These are phyloP conservation scores for Capronia americana DNA, from an alignment of 2,329 filamentous ascomycete species.

Conservation along the genomic window DNA sequence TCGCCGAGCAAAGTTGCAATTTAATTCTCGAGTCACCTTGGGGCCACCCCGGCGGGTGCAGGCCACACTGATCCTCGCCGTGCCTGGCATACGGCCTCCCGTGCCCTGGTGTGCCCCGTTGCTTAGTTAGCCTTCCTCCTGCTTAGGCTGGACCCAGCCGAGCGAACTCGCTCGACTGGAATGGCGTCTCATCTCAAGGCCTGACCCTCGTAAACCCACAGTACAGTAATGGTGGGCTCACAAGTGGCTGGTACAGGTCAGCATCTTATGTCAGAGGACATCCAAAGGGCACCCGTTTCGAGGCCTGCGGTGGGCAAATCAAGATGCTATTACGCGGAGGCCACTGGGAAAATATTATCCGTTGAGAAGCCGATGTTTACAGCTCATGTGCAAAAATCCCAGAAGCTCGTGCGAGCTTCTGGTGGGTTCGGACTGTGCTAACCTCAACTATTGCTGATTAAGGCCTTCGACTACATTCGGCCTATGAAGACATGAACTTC, in stretches of 20 bases:
- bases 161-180: background rate
- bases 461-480: background rate
- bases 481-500: background rate
- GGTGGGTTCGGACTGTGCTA: background rate
- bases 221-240: constrained; percentile 15
- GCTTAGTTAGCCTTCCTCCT: constrained; percentile 4
- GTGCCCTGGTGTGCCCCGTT: constrained; percentile 1
- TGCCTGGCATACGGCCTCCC: constrained; percentile 20
- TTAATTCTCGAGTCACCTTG: constrained; percentile 7
- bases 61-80: background rate
- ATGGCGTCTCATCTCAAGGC: background rate
- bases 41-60: constrained; percentile 1
- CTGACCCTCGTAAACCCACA: constrained; percentile 14
- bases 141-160: background rate
- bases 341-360: background rate
- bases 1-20: background rate
- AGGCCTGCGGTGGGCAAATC: background rate
- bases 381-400: background rate
- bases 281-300: background rate
- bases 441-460: background rate
- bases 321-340: background rate
- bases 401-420: background rate
- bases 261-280: constrained; percentile 30
- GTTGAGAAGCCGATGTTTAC: background rate
- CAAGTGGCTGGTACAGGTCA: constrained; percentile 18